phyloP scores from a whole-genome alignment of 768 basidiomycete species.

The Rhodocollybia butyracea region DNA sequence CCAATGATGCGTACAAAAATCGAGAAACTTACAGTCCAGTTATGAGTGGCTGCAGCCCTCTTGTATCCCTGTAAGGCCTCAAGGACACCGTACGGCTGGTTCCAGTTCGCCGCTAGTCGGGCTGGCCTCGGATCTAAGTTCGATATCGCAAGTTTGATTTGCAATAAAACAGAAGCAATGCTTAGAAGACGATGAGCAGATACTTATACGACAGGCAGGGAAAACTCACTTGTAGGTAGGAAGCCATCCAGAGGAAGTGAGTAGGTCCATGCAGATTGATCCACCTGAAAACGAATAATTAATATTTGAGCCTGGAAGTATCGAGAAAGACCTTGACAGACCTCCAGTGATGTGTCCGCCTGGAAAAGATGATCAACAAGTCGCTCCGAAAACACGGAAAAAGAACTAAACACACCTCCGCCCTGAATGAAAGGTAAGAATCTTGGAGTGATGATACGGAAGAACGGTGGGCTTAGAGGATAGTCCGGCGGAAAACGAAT shows the following conservation, averaged over 20 bases:
- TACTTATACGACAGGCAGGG: background rate
- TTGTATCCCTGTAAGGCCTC: conserved; percentile 66
- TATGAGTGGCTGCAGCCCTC: conserved; percentile 61
- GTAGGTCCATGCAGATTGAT: conserved; percentile 72
- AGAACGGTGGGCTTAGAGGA: conserved; percentile 72
- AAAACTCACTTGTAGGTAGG: conserved; percentile 55
- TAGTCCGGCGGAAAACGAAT: conserved; percentile 65
- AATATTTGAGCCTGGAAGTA: conserved; percentile 25
- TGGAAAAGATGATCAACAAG: no score
- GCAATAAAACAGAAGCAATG: conserved; percentile 51
- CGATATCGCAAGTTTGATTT: conserved; percentile 68
- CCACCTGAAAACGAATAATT: conserved; percentile 40
- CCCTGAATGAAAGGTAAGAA: conserved; percentile 70
- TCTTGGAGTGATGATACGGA: conserved; percentile 70
- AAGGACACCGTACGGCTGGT: conserved; percentile 46
- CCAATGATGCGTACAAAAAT: no score
- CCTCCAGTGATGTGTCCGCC: conserved; percentile 63
- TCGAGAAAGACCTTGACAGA: no score
- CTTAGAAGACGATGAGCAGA: conserved; percentile 20
- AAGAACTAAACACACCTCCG: no score
- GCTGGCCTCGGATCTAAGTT: conserved; percentile 65
- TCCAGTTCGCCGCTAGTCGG: conserved; percentile 50
- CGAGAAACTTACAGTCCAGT: conserved; percentile 46
- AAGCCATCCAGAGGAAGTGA: conserved; percentile 67
- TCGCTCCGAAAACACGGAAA: no score